Evolutionary conservation across 345 rosid genomes (phyloP).

Genomic region (Schrenkiella parvula): DNA sequence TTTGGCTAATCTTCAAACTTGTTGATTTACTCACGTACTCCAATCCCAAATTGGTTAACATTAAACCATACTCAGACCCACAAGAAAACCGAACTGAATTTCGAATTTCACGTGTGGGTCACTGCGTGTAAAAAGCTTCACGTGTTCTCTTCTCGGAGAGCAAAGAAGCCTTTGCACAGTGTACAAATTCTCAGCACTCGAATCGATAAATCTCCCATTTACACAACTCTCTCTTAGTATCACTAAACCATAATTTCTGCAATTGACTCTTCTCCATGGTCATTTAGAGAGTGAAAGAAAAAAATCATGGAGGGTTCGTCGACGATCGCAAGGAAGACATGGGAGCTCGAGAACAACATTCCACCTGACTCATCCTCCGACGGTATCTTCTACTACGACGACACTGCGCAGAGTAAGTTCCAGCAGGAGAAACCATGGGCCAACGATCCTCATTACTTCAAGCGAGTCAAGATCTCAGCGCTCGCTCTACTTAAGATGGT

Average conservation of each 20-base stretch:
- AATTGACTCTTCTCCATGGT: no score
- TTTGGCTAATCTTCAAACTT: no score
- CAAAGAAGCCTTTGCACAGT: neutral
- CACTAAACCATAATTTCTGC: no score
- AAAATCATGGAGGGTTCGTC: slow-evolving; percentile 37
- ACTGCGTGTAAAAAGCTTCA: neutral
- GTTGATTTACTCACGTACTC: no score
- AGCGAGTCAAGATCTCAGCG: slow-evolving; percentile 95
- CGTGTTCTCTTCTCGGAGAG: neutral
- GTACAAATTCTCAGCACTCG: neutral
- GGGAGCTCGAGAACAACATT: slow-evolving; percentile 97
- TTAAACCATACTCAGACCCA: neutral
- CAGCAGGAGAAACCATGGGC: slow-evolving; percentile 94
- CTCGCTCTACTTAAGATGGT: slow-evolving; percentile 99
- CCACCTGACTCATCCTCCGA: slow-evolving; percentile 45
- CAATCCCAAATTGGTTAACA: no score
- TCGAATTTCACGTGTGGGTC: neutral
- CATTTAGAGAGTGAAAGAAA: no score
- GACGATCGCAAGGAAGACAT: slow-evolving; percentile 82
- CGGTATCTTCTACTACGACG: slow-evolving; percentile 68
- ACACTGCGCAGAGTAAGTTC: slow-evolving; percentile 11
- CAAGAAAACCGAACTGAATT: neutral
- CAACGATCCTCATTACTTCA: slow-evolving; percentile 88
- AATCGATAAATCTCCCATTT: neutral
- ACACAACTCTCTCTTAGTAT: no score